Evolutionary conservation across 805 yeast genomes (phyloP).

Genomic region (Starmera dryadoides): DNA sequence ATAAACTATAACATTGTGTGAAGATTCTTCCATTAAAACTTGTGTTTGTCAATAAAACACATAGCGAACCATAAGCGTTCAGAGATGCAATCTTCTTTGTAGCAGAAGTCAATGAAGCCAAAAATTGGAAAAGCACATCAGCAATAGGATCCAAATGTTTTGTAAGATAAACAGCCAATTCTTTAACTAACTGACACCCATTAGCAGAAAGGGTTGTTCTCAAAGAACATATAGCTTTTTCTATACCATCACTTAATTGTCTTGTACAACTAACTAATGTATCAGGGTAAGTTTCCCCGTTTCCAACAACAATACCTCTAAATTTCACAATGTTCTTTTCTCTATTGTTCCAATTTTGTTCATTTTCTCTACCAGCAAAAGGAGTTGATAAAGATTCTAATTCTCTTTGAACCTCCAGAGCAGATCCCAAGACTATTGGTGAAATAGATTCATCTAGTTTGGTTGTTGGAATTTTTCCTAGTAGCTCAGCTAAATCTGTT

Average conservation of each 20-base stretch:
- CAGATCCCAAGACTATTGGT: constrained; percentile 6
- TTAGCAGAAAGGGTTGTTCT: constrained; percentile 77
- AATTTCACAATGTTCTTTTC: constrained; percentile 54
- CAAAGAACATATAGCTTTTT: constrained; percentile 62
- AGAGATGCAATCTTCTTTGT: constrained; percentile 28
- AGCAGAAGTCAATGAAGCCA: constrained; percentile 27
- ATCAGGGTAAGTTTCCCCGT: constrained; percentile 33
- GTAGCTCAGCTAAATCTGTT: constrained; percentile 8
- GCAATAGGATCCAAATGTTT: constrained; percentile 23
- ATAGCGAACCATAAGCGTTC: constrained; percentile 28
- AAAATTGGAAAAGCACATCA: constrained; percentile 25
- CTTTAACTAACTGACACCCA: constrained; percentile 74
- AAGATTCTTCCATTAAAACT: constrained; percentile 46
- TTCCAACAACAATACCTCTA: constrained; percentile 57
- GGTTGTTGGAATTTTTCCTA: constrained; percentile 12
- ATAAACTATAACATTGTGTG: constrained; percentile 39
- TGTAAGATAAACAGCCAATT: constrained; percentile 28
- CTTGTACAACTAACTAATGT: constrained; percentile 27
- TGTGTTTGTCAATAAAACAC: constrained; percentile 49
- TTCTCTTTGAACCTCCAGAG: constrained; percentile 18
- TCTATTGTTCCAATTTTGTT: constrained; percentile 74
- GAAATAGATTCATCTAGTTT: constrained; percentile 12
- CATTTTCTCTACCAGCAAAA: constrained; percentile 78
- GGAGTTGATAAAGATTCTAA: constrained; percentile 22
- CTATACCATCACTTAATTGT: constrained; percentile 48